Evolutionary conservation across 805 yeast genomes (phyloP).

Genomic region (Kuraishia hungarica): DNA sequence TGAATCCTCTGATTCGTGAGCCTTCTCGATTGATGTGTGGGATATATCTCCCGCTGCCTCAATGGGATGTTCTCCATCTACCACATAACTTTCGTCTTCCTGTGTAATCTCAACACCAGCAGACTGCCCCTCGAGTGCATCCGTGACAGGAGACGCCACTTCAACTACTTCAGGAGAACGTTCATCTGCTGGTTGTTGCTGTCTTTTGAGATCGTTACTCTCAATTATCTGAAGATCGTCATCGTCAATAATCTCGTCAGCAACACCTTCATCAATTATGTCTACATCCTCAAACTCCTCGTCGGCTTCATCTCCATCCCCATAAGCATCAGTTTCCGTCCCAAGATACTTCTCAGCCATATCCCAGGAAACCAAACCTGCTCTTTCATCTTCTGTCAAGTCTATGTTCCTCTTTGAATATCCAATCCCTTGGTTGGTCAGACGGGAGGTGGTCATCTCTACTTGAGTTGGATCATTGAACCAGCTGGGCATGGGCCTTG

Average conservation of each 20-base stretch:
- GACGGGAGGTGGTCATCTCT: background rate
- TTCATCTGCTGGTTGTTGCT: background rate
- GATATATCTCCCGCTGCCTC: background rate
- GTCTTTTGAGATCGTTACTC: conserved; percentile 5
- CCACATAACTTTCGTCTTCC: background rate
- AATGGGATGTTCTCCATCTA: background rate
- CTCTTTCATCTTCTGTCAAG: conserved; percentile 30
- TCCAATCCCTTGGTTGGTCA: background rate
- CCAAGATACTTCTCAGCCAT: conserved; percentile 14
- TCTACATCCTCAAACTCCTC: conserved; percentile 11
- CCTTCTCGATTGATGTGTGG: background rate
- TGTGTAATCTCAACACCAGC: background rate
- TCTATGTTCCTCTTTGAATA: background rate
- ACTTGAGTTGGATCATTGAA: conserved; percentile 4
- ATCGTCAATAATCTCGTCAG: conserved; percentile 14
- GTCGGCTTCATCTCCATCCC: conserved; percentile 9
- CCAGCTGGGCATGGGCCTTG: conserved; percentile 14
- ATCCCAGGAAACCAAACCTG: conserved; percentile 43
- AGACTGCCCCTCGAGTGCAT: background rate
- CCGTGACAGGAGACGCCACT: background rate
- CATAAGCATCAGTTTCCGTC: conserved; percentile 2
- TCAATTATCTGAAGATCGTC: conserved; percentile 16
- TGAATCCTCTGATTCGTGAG: background rate
- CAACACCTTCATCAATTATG: conserved; percentile 18
- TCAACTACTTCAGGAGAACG: background rate